phyloP scores from a whole-genome alignment of 208 protist species.

The Naegleria gruberi region DNA sequence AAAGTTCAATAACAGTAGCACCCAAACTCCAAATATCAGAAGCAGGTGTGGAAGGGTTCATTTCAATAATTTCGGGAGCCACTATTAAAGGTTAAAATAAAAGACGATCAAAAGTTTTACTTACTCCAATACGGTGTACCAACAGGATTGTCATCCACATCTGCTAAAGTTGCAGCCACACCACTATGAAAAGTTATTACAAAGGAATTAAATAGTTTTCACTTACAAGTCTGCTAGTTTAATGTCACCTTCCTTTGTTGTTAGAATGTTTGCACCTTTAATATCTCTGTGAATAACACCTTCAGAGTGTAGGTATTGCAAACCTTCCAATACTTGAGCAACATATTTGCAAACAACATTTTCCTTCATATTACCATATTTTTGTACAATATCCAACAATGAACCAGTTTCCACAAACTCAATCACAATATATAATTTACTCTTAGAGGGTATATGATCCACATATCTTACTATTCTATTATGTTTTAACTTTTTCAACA shows the following conservation, averaged over 20 bases:
- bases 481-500: conserved; percentile 61
- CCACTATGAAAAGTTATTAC: conserved; percentile 30
- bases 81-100: conserved; percentile 21
- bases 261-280: conserved; percentile 75
- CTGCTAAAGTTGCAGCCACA: conserved; percentile 56
- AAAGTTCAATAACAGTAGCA: conserved; percentile 78
- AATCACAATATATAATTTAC: conserved; percentile 67
- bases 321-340: conserved; percentile 62
- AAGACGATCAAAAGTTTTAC: conserved; percentile 15
- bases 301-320: conserved; percentile 69
- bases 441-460: conserved; percentile 47
- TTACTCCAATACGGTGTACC: conserved; percentile 78
- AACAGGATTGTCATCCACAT: conserved; percentile 40
- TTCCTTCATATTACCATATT: conserved; percentile 70
- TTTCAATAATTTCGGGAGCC: conserved; percentile 30
- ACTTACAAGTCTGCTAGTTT: conserved; percentile 66
- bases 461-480: conserved; percentile 70
- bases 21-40: conserved; percentile 37
- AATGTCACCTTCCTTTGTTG: conserved; percentile 60
- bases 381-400: conserved; percentile 60
- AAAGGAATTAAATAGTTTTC: not conserved
- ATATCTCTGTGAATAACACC: conserved; percentile 74
- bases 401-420: conserved; percentile 76
- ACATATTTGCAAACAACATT: conserved; percentile 63
- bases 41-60: not conserved